A percentile compares a stretch with the other conserved stretches of the same genome.
Conservation (phyloP, 768 basidiomycete genomes). For the Mrakia gelida region DNA sequence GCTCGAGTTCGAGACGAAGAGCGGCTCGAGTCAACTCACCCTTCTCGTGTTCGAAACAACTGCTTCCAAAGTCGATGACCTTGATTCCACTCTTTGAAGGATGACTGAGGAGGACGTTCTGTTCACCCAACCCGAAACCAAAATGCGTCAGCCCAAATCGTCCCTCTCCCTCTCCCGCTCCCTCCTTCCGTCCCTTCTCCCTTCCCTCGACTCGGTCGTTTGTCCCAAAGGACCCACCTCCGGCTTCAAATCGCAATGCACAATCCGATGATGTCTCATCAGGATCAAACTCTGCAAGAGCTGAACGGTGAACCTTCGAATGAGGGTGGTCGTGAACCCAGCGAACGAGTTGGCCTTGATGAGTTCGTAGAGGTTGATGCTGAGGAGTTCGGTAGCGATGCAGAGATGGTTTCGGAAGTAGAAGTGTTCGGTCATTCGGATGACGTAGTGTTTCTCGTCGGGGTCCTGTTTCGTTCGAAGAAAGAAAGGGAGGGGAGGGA, state of each 20-base stretch:
- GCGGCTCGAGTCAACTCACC: slow-evolving; percentile 55
- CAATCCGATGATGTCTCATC: slow-evolving; percentile 94
- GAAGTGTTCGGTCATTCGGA: slow-evolving; percentile 97
- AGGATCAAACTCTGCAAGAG: slow-evolving; percentile 86
- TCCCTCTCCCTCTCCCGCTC: neutral
- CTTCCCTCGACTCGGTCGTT: neutral
- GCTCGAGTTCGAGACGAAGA: neutral
- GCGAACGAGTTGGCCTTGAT: slow-evolving; percentile 99
- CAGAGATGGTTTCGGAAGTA: slow-evolving; percentile 97
- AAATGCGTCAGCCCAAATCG: neutral
- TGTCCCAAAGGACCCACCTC: slow-evolving; percentile 63
- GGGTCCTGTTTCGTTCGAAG: slow-evolving; percentile 59
- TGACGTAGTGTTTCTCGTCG: slow-evolving; percentile 93
- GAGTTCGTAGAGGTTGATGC: slow-evolving; percentile 96
- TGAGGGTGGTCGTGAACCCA: slow-evolving; percentile 92
- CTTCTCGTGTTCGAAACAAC: slow-evolving; percentile 97
- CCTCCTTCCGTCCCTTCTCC: too few relatives aligned
- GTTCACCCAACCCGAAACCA: neutral
- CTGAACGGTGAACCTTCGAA: slow-evolving; percentile 92
- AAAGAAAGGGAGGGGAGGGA: neutral
- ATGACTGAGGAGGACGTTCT: slow-evolving; percentile 93
- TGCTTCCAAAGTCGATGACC: slow-evolving; percentile 98
- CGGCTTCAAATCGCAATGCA: slow-evolving; percentile 97
- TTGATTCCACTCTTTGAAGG: slow-evolving; percentile 95
- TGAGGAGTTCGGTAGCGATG: slow-evolving; percentile 95